Conservation (phyloP, 495 filamentous ascomycete genomes). For the Neurospora africana region DNA sequence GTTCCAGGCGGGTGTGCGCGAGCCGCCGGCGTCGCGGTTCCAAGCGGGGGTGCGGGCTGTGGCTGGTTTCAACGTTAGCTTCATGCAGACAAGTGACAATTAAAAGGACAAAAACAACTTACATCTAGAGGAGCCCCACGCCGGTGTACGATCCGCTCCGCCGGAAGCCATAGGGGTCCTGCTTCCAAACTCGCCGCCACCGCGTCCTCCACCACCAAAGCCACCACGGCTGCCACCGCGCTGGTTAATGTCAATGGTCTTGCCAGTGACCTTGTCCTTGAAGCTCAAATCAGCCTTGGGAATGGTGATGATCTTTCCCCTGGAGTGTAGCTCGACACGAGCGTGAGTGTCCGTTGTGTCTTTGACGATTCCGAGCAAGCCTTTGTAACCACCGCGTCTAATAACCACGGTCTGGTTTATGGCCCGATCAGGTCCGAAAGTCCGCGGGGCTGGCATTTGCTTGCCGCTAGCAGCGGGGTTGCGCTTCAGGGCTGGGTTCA, state of each 20-base stretch:
- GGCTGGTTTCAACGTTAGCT: constrained; percentile 34
- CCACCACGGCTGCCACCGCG: constrained; percentile 48
- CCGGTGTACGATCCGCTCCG: constrained; percentile 56
- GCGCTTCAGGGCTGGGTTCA: constrained; percentile 81
- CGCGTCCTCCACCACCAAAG: constrained; percentile 36
- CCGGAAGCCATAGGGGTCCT: constrained; percentile 55
- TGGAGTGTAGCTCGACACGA: constrained; percentile 85
- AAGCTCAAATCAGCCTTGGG: constrained; percentile 65
- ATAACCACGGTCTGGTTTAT: constrained; percentile 87
- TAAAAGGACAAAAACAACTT: constrained; percentile 25
- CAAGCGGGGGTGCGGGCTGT: constrained; percentile 55
- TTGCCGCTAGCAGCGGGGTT: constrained; percentile 38
- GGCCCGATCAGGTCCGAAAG: constrained; percentile 70
- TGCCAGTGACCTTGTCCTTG: constrained; percentile 73
- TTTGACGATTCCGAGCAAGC: constrained; percentile 87
- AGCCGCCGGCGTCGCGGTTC: constrained; percentile 43
- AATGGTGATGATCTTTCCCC: constrained; percentile 76
- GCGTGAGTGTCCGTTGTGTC: constrained; percentile 77
- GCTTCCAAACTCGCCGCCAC: constrained; percentile 37
- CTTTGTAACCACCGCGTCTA: constrained; percentile 77
- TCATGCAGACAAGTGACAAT: neutral
- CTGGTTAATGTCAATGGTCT: constrained; percentile 56
- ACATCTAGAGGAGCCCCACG: constrained; percentile 54
- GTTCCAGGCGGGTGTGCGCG: constrained; percentile 72
- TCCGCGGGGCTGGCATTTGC: constrained; percentile 68